These are phyloP conservation scores for Saccharomycopsis javanensis DNA, from an alignment of 805 yeast genomes.

Conservation along the genomic window DNA sequence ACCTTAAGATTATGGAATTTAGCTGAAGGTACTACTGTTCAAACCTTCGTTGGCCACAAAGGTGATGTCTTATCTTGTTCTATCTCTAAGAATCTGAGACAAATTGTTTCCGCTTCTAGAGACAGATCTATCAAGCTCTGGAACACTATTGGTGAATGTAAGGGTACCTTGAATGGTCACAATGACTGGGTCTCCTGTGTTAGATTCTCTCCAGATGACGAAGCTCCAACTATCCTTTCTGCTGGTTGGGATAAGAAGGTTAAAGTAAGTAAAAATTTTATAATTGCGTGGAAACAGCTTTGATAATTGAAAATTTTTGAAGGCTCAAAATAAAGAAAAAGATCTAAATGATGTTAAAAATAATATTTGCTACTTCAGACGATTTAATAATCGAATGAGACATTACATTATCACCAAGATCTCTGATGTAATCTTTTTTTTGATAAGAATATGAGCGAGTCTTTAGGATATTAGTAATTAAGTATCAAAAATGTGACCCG, in stretches of 20 bases:
- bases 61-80: constrained; percentile 97
- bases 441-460: background rate
- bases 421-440: constrained; percentile 56
- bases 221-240: constrained; percentile 74
- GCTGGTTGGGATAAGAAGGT: constrained; percentile 99
- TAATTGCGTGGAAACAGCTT: background rate
- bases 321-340: background rate
- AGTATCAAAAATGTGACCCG: background rate
- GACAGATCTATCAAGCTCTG: constrained; percentile 98
- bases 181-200: constrained; percentile 98
- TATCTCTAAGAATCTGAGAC: constrained; percentile 92
- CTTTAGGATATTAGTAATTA: background rate
- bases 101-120: constrained; percentile 94
- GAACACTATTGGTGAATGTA: constrained; percentile 97
- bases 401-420: constrained; percentile 93
- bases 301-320: background rate
- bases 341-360: constrained; percentile 54
- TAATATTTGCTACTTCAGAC: constrained; percentile 99
- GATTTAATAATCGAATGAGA: constrained; percentile 78
- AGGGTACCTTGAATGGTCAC: constrained; percentile 92
- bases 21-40: constrained; percentile 84
- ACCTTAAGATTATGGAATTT: constrained; percentile 98
- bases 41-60: constrained; percentile 96
- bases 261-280: constrained; percentile 66
- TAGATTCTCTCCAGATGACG: constrained; percentile 84